Base-by-base conservation (phyloP, 2,329 filamentous ascomycete genomes). In the Fusarium chlamydosporum region DNA sequence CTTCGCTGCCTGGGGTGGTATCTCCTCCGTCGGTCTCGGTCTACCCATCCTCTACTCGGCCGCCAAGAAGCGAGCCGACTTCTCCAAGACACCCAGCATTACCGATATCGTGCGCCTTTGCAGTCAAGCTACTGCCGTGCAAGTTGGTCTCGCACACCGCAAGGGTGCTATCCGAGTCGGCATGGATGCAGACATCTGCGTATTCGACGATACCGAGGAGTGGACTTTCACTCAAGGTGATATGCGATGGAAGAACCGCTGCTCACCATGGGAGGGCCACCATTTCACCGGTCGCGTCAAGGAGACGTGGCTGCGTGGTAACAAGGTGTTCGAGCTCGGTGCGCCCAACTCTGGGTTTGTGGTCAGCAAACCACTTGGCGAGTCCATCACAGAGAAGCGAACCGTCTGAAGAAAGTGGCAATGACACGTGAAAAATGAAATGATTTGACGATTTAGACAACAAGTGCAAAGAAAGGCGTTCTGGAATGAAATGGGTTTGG, bases 1-100 rank as follows among this genome's bases (percentile, higher is more conserved):
- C 85, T 96, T 98, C 81, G 89, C 91, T 6, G 94, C 94, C 1
- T 99, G 96, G 96, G 96, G 96, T 55, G 96, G 96, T 15, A 97
- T 99, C 75, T 95, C 92, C 6, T 96, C 92, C 6, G 95, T 99
- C 18, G 96, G 96, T 0, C 87, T 99, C 2, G 96, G 96, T 1
- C 85, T 99, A 6, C 93, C 93, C 6, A 97, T 99, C 69, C 85
- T 99, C 7, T 91, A 94, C 89, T 94, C 93, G 0, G 89, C 93
- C 43, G 86, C 92, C 33, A 83, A 85, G 76, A 85, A 88, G 67
- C 86, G 92, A 40, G 82, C 87, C 42, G 80, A 85, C 33, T 78
- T 82, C 10, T 80, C 81, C 71, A 79, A 76, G 69, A 79, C 77
- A 50, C 86, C 79, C 0, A 79, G 77, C n/a, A 79, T 97, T 23